These are phyloP conservation scores for Zygoascus hellenicus DNA, from an alignment of 1,139 yeast species.

Conservation along the genomic window DNA sequence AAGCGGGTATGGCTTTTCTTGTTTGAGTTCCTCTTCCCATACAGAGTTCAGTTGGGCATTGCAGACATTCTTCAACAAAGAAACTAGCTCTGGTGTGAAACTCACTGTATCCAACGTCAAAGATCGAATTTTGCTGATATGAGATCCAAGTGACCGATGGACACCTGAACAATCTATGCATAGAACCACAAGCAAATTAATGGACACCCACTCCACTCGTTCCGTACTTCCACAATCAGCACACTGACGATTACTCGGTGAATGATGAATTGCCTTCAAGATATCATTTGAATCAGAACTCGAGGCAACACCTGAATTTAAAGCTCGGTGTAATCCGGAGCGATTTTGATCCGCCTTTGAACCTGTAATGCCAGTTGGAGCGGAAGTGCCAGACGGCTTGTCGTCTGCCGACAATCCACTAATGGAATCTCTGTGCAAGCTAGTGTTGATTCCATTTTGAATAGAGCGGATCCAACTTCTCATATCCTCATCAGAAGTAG, in stretches of 20 bases:
- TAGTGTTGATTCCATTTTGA: conserved; percentile 35
- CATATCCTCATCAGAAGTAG: conserved; percentile 64
- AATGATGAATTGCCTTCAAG: conserved; percentile 25
- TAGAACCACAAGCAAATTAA: conserved; percentile 63
- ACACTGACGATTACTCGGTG: conserved; percentile 58
- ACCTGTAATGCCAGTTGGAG: not conserved
- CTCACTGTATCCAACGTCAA: conserved; percentile 63
- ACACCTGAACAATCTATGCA: conserved; percentile 78
- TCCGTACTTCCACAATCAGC: conserved; percentile 70
- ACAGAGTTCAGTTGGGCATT: conserved; percentile 57
- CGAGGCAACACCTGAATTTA: not conserved
- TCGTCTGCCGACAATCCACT: not conserved
- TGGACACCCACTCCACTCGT: conserved; percentile 80
- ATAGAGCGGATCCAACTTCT: conserved; percentile 62
- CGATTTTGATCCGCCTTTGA: not conserved
- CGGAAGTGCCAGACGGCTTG: not conserved
- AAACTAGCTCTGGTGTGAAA: conserved; percentile 63
- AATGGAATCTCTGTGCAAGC: conserved; percentile 4
- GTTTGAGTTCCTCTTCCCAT: conserved; percentile 44
- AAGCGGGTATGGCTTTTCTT: conserved; percentile 40
- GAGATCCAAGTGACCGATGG: conserved; percentile 72
- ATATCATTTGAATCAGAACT: conserved; percentile 8
- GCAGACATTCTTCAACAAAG: conserved; percentile 53
- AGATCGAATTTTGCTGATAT: conserved; percentile 70
- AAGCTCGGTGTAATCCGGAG: not conserved